A percentile compares a stretch with the other conserved stretches of the same genome.
These are phyloP conservation scores for Pneumocystis murina DNA, from an alignment of 1,139 yeast species.

Conservation along the genomic window DNA sequence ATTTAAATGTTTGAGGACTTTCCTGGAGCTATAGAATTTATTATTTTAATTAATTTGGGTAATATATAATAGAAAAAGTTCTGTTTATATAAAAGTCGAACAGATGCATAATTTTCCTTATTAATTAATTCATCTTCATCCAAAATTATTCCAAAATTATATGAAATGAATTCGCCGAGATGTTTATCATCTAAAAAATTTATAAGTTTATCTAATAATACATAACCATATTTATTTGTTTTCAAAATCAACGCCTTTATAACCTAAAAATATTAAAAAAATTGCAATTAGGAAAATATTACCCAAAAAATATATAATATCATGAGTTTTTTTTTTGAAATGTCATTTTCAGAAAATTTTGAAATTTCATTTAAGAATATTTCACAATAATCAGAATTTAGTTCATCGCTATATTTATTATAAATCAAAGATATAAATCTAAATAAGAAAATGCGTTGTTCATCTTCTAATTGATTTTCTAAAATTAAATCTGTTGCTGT, in stretches of 20 bases:
- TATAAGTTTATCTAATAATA: constrained; percentile 28
- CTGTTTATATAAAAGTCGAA: constrained; percentile 62
- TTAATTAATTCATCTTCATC: constrained; percentile 48
- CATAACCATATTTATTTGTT: constrained; percentile 36
- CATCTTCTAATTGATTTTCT: background rate
- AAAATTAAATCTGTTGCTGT: background rate
- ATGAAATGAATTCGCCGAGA: constrained; percentile 31
- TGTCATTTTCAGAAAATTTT: background rate
- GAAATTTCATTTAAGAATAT: background rate
- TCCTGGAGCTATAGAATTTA: constrained; percentile 13
- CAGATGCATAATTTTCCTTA: constrained; percentile 43
- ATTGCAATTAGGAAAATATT: background rate
- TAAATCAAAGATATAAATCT: background rate
- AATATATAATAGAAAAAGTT: constrained; percentile 42
- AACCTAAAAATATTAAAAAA: constrained; percentile 37
- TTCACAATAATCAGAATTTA: background rate
- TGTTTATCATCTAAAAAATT: constrained; percentile 24
- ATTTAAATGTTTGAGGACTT: constrained; percentile 7
- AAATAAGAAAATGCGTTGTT: background rate
- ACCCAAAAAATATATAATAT: background rate
- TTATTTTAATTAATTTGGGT: constrained; percentile 22
- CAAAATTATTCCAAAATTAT: constrained; percentile 47
- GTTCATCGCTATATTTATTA: background rate
- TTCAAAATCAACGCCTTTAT: constrained; percentile 54
- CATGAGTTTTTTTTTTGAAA: background rate